These are phyloP conservation scores for Cicer cuneatum DNA, from an alignment of 306 rosid genomes.

Conservation along the genomic window DNA sequence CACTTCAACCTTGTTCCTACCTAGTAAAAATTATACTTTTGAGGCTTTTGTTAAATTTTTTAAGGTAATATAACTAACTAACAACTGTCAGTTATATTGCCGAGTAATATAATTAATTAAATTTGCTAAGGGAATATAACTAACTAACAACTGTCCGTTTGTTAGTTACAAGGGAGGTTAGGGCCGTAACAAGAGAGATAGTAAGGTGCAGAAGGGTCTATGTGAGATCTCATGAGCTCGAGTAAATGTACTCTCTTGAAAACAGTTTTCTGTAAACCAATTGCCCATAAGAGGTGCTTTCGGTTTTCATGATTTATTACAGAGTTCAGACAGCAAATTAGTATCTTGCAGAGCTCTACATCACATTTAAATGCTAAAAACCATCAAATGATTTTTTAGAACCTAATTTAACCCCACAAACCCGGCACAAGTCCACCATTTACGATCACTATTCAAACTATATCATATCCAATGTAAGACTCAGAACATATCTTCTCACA, in stretches of 20 bases:
- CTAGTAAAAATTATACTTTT: no score
- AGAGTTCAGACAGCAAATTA: conserved; percentile 2
- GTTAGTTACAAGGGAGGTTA: neutral
- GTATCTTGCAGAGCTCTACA: no score
- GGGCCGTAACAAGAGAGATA: neutral
- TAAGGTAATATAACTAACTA: no score
- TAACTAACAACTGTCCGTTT: no score
- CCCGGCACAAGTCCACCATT: neutral
- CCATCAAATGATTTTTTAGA: neutral
- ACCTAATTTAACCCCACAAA: neutral
- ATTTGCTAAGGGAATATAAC: neutral
- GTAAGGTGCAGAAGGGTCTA: neutral
- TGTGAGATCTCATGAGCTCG: neutral
- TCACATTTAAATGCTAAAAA: no score
- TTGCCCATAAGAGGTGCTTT: conserved; percentile 17
- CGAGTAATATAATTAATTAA: no score
- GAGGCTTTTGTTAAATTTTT: no score
- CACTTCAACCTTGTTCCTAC: no score
- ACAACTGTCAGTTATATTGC: no score
- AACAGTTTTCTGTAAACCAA: neutral
- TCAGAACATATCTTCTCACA: neutral
- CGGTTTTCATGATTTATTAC: conserved; percentile 27
- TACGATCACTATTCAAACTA: neutral
- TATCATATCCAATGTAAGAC: neutral
- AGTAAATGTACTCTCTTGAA: neutral